phyloP scores from a whole-genome alignment of 371 early-diverging fungal genomes.

The Conidiobolus incongruus region DNA sequence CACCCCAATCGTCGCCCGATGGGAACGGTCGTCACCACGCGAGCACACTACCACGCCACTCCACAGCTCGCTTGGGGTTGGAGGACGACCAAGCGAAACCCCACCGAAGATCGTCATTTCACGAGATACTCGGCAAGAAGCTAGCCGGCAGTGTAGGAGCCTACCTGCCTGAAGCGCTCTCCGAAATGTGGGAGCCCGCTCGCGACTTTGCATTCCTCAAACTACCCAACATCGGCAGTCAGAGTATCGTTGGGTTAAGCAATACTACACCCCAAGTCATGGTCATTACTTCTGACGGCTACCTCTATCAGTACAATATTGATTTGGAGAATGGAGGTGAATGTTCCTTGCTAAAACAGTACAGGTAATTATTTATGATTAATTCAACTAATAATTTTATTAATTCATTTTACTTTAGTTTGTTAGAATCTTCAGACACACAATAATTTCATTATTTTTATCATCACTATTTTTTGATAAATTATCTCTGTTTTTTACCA shows the following conservation, averaged over 20 bases:
- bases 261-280: conserved; percentile 58
- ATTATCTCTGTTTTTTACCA: too few species aligned
- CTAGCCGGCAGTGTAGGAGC: conserved; percentile 57
- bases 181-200: conserved; percentile 86
- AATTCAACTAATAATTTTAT: too few species aligned
- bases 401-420: too few species aligned
- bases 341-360: conserved; percentile 63
- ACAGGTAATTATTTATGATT: conserved; percentile 24
- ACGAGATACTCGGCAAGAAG: conserved; percentile 15
- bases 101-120: conserved; percentile 25
- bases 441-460: too few species aligned
- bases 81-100: not conserved
- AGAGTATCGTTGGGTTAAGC: conserved; percentile 60
- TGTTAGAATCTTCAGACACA: too few species aligned
- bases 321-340: conserved; percentile 82
- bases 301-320: conserved; percentile 72
- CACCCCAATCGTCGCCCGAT: conserved; percentile 3
- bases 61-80: not conserved
- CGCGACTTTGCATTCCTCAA: conserved; percentile 85
- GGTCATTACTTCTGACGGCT: conserved; percentile 82
- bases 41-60: not conserved
- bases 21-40: not conserved
- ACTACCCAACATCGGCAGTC: conserved; percentile 55
- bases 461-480: too few species aligned
- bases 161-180: conserved; percentile 62